Percentiles rank a stretch among this genome's conserved stretches.
phyloP scores from a whole-genome alignment of 176 grass and related monocot species.

The Triticum aestivum region DNA sequence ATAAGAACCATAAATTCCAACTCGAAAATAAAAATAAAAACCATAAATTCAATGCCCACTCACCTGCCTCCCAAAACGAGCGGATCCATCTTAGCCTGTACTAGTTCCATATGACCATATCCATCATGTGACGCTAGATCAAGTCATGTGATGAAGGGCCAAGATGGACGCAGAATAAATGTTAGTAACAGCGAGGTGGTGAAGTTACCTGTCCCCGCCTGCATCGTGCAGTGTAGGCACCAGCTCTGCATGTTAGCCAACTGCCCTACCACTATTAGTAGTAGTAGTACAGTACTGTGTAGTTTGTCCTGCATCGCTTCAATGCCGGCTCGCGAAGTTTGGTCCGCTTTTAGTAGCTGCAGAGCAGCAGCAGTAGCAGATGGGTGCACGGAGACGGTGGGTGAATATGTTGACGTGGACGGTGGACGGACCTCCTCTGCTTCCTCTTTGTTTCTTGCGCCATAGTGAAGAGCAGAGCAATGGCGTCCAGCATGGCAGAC shows the following conservation, averaged over 20 bases:
- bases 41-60: not conserved
- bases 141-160: not conserved
- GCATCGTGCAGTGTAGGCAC: not conserved
- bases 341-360: conserved; percentile 11
- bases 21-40: too few relatives aligned
- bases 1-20: not conserved
- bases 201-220: not conserved
- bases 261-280: not conserved
- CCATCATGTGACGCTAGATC: not conserved
- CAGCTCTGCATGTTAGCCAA: conserved; percentile 30
- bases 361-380: not conserved
- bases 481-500: not conserved
- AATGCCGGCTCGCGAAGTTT: conserved; percentile 36
- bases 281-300: not conserved
- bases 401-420: conserved; percentile 11
- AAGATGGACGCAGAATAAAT: conserved; percentile 17
- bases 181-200: not conserved
- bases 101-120: not conserved
- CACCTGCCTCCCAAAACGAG: not conserved
- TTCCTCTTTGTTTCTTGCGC: not conserved
- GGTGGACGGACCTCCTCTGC: not conserved
- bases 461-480: not conserved
- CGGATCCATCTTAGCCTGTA: not conserved
- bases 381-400: not conserved
- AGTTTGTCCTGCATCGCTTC: not conserved